Evolutionary conservation across 495 filamentous ascomycete genomes (phyloP).

Genomic region (Xylaria intraflava): DNA sequence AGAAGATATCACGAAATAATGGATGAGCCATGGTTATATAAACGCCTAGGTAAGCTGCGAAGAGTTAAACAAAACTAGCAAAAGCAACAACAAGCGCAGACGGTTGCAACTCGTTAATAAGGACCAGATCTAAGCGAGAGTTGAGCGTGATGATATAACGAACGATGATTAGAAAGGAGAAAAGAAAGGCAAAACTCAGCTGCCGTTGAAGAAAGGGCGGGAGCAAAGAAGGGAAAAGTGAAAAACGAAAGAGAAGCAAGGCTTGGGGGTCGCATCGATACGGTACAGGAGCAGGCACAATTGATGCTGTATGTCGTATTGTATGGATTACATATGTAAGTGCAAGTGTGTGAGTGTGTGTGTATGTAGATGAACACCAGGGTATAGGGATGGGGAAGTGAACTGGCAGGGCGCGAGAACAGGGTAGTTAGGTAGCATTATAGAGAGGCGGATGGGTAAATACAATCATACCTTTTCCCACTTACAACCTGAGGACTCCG

Average conservation of each 20-base stretch:
- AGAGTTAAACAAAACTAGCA: neutral
- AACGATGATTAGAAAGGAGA: slow-evolving; percentile 20
- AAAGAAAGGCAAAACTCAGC: neutral
- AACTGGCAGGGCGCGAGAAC: neutral
- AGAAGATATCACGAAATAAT: slow-evolving; percentile 28
- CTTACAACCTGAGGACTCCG: too few species aligned
- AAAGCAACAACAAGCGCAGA: neutral
- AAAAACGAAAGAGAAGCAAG: slow-evolving; percentile 17
- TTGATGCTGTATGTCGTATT: neutral
- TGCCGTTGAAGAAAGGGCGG: slow-evolving; percentile 1
- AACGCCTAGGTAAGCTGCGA: neutral
- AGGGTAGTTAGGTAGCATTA: too few species aligned
- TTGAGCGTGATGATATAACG: slow-evolving; percentile 5
- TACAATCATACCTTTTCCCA: neutral
- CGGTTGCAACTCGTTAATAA: neutral
- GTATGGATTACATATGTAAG: slow-evolving; percentile 14
- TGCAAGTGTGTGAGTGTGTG: neutral
- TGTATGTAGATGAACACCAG: slow-evolving; percentile 7
- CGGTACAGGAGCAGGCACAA: neutral
- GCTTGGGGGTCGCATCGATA: slow-evolving; percentile 15
- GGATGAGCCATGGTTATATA: slow-evolving; percentile 23
- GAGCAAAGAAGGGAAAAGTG: slow-evolving; percentile 12
- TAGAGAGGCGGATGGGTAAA: neutral
- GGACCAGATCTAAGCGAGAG: neutral
- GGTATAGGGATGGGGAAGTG: slow-evolving; percentile 1